Conservation (phyloP, 176 grass and related monocot species). For the Puccinellia tenuiflora region DNA sequence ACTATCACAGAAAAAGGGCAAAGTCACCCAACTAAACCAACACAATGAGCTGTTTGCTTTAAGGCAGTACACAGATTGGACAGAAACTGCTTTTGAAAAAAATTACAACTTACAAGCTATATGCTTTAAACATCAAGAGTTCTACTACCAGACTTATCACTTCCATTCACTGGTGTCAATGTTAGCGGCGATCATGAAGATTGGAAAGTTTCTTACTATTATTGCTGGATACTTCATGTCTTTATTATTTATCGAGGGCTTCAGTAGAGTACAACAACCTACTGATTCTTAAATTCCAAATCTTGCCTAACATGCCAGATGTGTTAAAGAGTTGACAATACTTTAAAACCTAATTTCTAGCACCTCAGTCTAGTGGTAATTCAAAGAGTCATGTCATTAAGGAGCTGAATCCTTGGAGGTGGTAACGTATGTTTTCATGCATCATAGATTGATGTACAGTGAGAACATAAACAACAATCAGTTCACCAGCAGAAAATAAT, state of each 20-base stretch:
- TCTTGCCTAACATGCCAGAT: background rate
- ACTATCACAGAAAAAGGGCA: no score
- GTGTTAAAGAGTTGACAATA: background rate
- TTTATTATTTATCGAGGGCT: background rate
- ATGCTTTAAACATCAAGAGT: no score
- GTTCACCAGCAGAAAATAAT: background rate
- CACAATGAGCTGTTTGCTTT: no score
- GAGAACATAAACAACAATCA: background rate
- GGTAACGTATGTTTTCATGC: background rate
- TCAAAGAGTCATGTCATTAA: background rate
- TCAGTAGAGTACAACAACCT: background rate
- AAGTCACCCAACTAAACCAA: no score
- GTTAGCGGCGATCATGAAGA: background rate
- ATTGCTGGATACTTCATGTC: background rate
- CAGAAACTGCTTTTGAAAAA: no score
- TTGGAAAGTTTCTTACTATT: background rate
- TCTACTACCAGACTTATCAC: no score
- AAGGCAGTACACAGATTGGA: no score
- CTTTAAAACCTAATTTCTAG: background rate
- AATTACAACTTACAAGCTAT: no score
- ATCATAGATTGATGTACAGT: background rate
- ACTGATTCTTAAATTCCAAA: background rate
- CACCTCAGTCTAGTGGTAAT: background rate
- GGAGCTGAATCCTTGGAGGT: background rate
- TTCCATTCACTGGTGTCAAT: no score